A percentile compares a stretch with the other conserved stretches of the same genome.
Evolutionary conservation across 257 asterid species (phyloP).

Genomic region (Penstemon davidsonii): DNA sequence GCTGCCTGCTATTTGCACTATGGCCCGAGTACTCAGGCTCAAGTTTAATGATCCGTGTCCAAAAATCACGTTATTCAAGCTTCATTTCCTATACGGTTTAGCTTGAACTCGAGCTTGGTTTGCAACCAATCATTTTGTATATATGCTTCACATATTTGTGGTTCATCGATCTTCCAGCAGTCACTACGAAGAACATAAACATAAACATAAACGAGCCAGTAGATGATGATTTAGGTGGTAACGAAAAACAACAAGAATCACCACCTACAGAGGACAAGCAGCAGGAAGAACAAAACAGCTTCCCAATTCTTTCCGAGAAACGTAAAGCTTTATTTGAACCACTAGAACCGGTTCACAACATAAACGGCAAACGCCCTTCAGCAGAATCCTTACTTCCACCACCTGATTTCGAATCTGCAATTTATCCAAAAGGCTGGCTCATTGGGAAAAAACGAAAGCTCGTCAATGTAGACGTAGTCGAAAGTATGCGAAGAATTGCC

Average conservation of each 20-base stretch:
- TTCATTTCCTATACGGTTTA: background rate
- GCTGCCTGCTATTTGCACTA: too few species aligned
- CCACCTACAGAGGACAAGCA: constrained; percentile 45
- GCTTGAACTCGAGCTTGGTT: too few species aligned
- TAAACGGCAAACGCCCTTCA: constrained; percentile 53
- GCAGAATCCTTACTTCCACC: constrained; percentile 89
- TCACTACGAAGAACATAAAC: constrained; percentile 34
- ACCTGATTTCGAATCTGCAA: constrained; percentile 84
- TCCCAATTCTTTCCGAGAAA: constrained; percentile 68
- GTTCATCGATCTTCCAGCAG: constrained; percentile 25
- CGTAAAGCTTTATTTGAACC: constrained; percentile 89
- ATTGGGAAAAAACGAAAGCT: constrained; percentile 94
- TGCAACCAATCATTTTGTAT: background rate
- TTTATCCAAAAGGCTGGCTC: constrained; percentile 91
- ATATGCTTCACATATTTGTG: background rate
- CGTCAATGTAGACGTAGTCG: constrained; percentile 94
- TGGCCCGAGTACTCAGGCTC: background rate
- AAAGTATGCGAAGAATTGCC: constrained; percentile 94
- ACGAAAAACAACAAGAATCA: constrained; percentile 37
- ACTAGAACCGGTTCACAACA: constrained; percentile 48
- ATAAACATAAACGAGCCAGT: constrained; percentile 22
- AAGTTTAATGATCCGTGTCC: background rate
- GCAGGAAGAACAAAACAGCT: constrained; percentile 39
- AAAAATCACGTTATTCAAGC: background rate
- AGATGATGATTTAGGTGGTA: constrained; percentile 23